A percentile compares a stretch with the other conserved stretches of the same genome.
phyloP scores from a whole-genome alignment of 2,329 filamentous ascomycete species.

The Colletotrichum australisinense region DNA sequence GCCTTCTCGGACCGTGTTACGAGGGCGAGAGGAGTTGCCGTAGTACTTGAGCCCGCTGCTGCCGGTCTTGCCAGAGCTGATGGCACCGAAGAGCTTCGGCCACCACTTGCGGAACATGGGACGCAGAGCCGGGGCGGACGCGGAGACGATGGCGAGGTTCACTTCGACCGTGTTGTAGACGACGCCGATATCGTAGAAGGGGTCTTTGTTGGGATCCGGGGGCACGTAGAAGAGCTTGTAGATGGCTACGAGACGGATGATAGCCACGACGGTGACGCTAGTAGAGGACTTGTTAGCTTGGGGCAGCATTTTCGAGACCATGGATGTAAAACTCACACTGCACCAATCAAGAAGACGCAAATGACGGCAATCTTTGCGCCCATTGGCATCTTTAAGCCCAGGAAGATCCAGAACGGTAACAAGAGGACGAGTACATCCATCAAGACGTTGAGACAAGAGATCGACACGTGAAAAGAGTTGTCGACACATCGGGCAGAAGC shows the following conservation, averaged over 20 bases:
- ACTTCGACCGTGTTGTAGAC: conserved; percentile 45
- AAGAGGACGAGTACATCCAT: conserved; percentile 48
- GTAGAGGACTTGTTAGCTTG: not conserved
- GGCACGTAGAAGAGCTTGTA: conserved; percentile 40
- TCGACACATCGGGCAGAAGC: conserved; percentile 24
- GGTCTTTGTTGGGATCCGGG: conserved; percentile 37
- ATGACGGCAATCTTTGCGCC: conserved; percentile 52
- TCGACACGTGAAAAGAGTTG: conserved; percentile 17
- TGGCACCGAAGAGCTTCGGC: conserved; percentile 45
- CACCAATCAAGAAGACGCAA: conserved; percentile 52
- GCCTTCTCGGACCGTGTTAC: conserved; percentile 14
- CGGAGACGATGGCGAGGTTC: conserved; percentile 51
- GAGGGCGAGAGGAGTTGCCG: conserved; percentile 12
- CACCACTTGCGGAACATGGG: conserved; percentile 48
- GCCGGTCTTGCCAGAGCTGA: conserved; percentile 12
- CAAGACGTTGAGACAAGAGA: conserved; percentile 43
- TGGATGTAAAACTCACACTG: conserved; percentile 43
- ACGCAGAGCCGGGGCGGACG: conserved; percentile 48
- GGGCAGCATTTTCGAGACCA: not conserved
- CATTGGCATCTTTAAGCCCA: conserved; percentile 51
- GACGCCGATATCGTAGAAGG: conserved; percentile 46
- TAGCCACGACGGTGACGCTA: conserved; percentile 47
- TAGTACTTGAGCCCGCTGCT: conserved; percentile 17
- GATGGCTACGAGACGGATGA: conserved; percentile 46
- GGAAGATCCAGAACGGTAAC: conserved; percentile 54